Percentiles rank a stretch among this genome's conserved stretches.
phyloP scores from a whole-genome alignment of 495 filamentous ascomycete species.

The Penicillium malachiteum region DNA sequence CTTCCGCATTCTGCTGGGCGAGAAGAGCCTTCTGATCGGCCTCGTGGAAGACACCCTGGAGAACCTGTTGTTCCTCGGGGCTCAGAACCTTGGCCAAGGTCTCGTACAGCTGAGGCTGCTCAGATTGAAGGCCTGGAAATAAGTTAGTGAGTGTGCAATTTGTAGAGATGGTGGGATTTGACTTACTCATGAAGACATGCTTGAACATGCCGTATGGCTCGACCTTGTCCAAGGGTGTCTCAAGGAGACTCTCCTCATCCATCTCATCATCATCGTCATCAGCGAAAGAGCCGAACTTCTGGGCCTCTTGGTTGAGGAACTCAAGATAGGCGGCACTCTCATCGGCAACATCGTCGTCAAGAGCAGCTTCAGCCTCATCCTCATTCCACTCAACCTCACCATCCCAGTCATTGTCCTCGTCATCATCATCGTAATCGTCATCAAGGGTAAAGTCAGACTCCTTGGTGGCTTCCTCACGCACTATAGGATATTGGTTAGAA shows the following conservation, averaged over 20 bases:
- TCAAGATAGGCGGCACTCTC: slow-evolving; percentile 94
- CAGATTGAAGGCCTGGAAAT: slow-evolving; percentile 73
- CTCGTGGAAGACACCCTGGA: slow-evolving; percentile 77
- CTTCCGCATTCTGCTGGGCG: slow-evolving; percentile 40
- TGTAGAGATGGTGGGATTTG: not conserved
- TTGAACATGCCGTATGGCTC: slow-evolving; percentile 91
- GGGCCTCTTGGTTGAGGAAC: slow-evolving; percentile 89
- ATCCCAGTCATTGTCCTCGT: slow-evolving; percentile 67
- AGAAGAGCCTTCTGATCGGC: slow-evolving; percentile 62
- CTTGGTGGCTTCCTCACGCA: slow-evolving; percentile 88
- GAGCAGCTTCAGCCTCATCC: slow-evolving; percentile 54
- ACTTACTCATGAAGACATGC: slow-evolving; percentile 76
- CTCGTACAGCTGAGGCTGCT: slow-evolving; percentile 86
- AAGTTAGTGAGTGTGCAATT: slow-evolving; percentile 15
- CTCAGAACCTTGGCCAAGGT: slow-evolving; percentile 74
- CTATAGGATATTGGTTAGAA: slow-evolving; percentile 35
- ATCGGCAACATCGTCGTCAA: slow-evolving; percentile 69
- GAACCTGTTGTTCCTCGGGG: slow-evolving; percentile 75
- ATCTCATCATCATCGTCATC: slow-evolving; percentile 84
- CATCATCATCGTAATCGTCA: slow-evolving; percentile 74
- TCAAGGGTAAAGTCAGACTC: slow-evolving; percentile 79
- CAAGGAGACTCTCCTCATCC: slow-evolving; percentile 87
- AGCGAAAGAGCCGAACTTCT: slow-evolving; percentile 71
- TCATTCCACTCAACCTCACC: slow-evolving; percentile 70
- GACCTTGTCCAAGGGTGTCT: slow-evolving; percentile 90